A percentile compares a stretch with the other conserved stretches of the same genome.
Conservation (phyloP, 2,329 filamentous ascomycete species). For the Chlorencoelia australis region DNA sequence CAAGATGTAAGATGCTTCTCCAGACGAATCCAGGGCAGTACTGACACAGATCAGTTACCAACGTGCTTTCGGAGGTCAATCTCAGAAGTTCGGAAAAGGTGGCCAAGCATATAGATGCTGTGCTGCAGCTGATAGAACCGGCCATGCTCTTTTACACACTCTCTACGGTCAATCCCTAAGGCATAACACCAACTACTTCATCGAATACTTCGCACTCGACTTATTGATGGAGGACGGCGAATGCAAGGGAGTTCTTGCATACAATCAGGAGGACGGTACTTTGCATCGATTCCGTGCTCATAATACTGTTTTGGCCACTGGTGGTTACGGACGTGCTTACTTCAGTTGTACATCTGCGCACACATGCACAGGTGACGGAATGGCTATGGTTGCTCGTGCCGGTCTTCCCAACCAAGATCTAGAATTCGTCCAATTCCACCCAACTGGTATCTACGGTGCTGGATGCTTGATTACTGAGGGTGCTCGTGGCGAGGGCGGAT, state of each 20-base stretch:
- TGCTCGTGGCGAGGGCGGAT: slow-evolving; percentile 39
- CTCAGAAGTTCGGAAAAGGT: slow-evolving; percentile 36
- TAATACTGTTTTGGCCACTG: slow-evolving; percentile 39
- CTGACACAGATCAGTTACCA: slow-evolving; percentile 38
- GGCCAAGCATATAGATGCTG: slow-evolving; percentile 34
- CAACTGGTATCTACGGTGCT: slow-evolving; percentile 39
- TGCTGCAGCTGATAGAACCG: slow-evolving; percentile 32
- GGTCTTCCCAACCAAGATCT: slow-evolving; percentile 39
- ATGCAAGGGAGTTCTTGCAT: slow-evolving; percentile 34
- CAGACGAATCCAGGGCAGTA: background rate
- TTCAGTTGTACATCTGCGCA: slow-evolving; percentile 40
- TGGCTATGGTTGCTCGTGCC: slow-evolving; percentile 38
- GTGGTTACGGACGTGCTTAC: slow-evolving; percentile 40
- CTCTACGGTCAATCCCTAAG: slow-evolving; percentile 39
- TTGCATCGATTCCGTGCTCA: slow-evolving; percentile 34
- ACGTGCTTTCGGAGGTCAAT: slow-evolving; percentile 38
- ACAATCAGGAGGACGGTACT: slow-evolving; percentile 34
- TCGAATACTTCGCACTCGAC: slow-evolving; percentile 40
- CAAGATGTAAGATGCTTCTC: slow-evolving; percentile 56
- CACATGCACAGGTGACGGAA: slow-evolving; percentile 40
- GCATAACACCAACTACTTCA: slow-evolving; percentile 38
- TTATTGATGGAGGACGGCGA: slow-evolving; percentile 37
- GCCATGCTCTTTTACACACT: slow-evolving; percentile 40
- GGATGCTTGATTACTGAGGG: slow-evolving; percentile 41
- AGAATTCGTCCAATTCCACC: slow-evolving; percentile 42